Evolutionary conservation across 1,284 basidiomycete species (phyloP).

Genomic region (Exobasidium cylindrosporum): DNA sequence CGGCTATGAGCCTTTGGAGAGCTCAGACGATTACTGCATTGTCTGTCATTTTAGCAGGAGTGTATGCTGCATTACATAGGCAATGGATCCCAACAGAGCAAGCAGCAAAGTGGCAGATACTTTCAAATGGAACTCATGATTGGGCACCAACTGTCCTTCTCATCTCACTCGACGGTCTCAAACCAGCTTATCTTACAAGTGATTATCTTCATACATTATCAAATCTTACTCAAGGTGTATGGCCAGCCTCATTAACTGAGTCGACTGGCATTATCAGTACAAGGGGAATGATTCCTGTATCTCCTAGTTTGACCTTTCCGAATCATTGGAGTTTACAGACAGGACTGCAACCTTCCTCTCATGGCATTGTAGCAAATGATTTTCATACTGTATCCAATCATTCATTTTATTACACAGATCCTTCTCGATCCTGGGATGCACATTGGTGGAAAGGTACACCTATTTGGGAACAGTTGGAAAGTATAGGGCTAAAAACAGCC

Average conservation of each 20-base stretch:
- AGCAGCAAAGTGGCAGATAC: background rate
- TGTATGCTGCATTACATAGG: background rate
- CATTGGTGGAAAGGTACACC: conserved; percentile 37
- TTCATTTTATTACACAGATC: conserved; percentile 38
- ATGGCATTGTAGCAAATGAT: conserved; percentile 86
- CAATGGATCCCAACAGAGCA: background rate
- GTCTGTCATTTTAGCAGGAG: background rate
- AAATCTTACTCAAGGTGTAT: background rate
- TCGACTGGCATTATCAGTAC: background rate
- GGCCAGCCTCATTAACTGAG: background rate
- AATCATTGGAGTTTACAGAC: conserved; percentile 58
- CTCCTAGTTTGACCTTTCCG: conserved; percentile 83
- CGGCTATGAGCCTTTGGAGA: background rate
- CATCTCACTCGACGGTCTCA: conserved; percentile 16
- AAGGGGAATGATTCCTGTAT: conserved; percentile 70
- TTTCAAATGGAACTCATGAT: conserved; percentile 12
- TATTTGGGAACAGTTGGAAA: conserved; percentile 30
- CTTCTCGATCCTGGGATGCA: conserved; percentile 24
- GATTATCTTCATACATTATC: background rate
- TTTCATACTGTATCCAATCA: conserved; percentile 60
- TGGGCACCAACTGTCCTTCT: conserved; percentile 13
- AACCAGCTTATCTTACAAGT: conserved; percentile 6
- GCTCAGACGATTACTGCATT: background rate
- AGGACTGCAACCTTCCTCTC: conserved; percentile 55
- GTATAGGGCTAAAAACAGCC: conserved; percentile 22